Conservation (phyloP, 805 yeast species). For the Kluyveromyces dobzhanskii region DNA sequence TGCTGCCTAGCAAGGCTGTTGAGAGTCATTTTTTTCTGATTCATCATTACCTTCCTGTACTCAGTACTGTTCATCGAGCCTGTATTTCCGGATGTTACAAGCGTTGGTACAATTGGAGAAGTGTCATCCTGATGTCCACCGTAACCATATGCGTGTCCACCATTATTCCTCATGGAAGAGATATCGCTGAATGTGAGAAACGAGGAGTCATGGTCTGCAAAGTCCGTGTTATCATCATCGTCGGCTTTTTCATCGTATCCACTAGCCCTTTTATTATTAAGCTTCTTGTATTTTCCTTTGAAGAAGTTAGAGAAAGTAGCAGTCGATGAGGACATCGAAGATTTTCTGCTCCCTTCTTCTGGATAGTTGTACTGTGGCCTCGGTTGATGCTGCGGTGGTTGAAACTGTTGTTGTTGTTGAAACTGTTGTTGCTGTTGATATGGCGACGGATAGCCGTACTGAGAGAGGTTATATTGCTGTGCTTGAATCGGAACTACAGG, state of each 20-base stretch:
- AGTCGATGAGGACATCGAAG: conserved; percentile 2
- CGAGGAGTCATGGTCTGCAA: conserved; percentile 29
- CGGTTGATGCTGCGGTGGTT: not conserved
- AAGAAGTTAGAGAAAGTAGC: conserved; percentile 3
- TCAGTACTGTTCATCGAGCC: conserved; percentile 42
- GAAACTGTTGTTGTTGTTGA: not conserved
- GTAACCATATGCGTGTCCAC: conserved; percentile 46
- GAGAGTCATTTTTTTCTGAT: conserved; percentile 52
- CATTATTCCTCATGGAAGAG: conserved; percentile 54
- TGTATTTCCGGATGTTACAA: conserved; percentile 32
- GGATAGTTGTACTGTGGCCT: not conserved
- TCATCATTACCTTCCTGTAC: conserved; percentile 62
- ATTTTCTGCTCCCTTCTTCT: conserved; percentile 2
- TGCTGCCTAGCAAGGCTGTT: conserved; percentile 35
- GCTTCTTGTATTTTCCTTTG: conserved; percentile 4
- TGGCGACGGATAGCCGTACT: not conserved
- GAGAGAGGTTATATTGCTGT: not conserved
- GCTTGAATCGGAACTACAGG: not conserved
- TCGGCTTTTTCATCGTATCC: conserved; percentile 16
- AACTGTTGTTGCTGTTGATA: not conserved
- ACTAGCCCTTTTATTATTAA: not conserved
- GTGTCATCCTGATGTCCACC: conserved; percentile 42
- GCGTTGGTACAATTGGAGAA: conserved; percentile 68
- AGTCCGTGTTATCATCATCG: conserved; percentile 30
- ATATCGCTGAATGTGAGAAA: conserved; percentile 56